Conservation (phyloP, 83 land plant genomes). For the Larix sibirica region DNA sequence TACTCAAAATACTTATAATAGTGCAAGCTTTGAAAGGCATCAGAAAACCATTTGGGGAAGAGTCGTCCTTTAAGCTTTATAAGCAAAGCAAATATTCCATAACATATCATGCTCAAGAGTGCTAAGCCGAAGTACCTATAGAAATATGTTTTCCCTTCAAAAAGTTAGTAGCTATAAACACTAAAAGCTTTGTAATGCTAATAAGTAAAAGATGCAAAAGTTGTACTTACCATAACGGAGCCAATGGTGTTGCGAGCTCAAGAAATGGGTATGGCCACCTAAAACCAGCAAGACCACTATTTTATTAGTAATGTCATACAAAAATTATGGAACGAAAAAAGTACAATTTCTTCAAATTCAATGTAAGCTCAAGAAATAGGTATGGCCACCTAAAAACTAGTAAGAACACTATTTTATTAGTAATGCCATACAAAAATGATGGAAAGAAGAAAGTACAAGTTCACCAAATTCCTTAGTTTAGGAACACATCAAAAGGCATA, state of each 20-base stretch:
- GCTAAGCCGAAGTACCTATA: constrained; percentile 60
- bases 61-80: constrained; percentile 37
- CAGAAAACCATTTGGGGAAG: constrained; percentile 44
- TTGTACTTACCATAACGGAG: constrained; percentile 55
- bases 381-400: too few species aligned
- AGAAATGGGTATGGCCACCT: constrained; percentile 88
- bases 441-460: background rate
- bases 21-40: background rate
- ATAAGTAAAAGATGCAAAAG: background rate
- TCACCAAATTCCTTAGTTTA: background rate
- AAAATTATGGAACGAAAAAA: background rate
- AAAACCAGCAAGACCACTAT: background rate
- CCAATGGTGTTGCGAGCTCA: constrained; percentile 49
- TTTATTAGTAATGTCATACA: background rate
- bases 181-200: background rate
- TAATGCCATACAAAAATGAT: too few species aligned
- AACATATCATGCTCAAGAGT: constrained; percentile 54
- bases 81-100: constrained; percentile 44
- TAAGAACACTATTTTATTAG: too few species aligned
- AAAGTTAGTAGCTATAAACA: background rate
- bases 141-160: background rate
- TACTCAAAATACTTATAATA: too few species aligned
- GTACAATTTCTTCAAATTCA: too few species aligned
- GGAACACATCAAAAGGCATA: background rate
- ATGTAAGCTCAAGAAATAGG: too few species aligned